Conservation (phyloP, 2,329 filamentous ascomycete genomes). For the Cercospora janseana region DNA sequence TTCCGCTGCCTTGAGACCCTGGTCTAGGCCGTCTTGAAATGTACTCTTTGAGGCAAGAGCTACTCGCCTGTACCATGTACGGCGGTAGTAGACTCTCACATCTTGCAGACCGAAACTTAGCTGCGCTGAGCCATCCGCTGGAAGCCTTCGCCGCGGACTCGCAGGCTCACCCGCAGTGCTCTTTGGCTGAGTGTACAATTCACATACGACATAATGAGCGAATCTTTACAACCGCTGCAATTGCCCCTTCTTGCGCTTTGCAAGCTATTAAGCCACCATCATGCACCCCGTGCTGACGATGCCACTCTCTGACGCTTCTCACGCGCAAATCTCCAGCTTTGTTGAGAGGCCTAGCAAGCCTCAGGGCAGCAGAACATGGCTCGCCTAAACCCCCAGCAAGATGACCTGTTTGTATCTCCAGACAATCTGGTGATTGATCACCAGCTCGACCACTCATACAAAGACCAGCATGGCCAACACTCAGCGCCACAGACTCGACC, state of each 20-base stretch:
- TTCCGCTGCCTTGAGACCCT: background rate
- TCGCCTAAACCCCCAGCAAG: slow-evolving; percentile 3
- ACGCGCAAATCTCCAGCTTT: background rate
- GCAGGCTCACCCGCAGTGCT: slow-evolving; percentile 11
- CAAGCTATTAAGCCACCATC: background rate
- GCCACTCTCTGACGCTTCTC: background rate
- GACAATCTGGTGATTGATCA: slow-evolving; percentile 24
- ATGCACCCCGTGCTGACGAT: background rate
- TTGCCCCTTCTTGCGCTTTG: background rate
- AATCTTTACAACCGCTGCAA: slow-evolving; percentile 7
- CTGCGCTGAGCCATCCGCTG: slow-evolving; percentile 9
- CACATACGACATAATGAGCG: slow-evolving; percentile 17
- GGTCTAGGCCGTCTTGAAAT: background rate
- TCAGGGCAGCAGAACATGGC: background rate
- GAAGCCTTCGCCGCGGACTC: slow-evolving; percentile 13
- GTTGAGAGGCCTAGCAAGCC: background rate
- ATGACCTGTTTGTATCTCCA: slow-evolving; percentile 24
- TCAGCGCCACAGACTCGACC: slow-evolving; percentile 9
- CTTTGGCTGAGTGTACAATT: slow-evolving; percentile 2
- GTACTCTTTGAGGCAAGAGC: slow-evolving; percentile 1
- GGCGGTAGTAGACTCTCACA: background rate
- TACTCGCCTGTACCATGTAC: background rate
- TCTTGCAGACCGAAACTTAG: slow-evolving; percentile 13
- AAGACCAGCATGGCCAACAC: slow-evolving; percentile 8
- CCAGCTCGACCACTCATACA: slow-evolving; percentile 13